Percentiles rank a stretch among this genome's conserved stretches.
Conservation (phyloP, 139 green algal species). For the Micractinium conductrix region DNA sequence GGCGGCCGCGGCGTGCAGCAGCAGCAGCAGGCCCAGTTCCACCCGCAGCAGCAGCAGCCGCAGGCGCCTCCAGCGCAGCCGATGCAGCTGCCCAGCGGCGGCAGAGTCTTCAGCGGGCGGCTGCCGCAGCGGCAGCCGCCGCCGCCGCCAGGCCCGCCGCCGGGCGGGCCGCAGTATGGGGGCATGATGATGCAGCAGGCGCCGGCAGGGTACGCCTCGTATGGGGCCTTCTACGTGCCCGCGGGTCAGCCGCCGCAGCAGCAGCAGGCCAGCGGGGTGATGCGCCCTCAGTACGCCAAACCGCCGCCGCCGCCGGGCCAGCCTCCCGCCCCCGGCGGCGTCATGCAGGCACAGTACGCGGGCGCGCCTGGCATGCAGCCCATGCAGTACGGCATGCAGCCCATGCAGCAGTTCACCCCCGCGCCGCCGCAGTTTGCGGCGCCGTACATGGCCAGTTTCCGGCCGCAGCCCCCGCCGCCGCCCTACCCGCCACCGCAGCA, state of each 20-base stretch:
- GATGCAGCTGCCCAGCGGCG: not conserved
- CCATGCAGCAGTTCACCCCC: too few relatives aligned
- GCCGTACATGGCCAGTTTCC: not conserved
- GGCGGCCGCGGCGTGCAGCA: not conserved
- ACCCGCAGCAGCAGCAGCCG: conserved; percentile 32
- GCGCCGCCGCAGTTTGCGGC: too few relatives aligned
- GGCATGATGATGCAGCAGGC: conserved; percentile 6
- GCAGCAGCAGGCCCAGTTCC: conserved; percentile 6
- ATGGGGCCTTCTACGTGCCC: not conserved
- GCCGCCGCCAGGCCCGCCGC: not conserved
- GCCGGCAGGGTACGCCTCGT: not conserved
- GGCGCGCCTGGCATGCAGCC: not conserved
- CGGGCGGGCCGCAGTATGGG: conserved; percentile 34
- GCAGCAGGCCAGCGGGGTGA: not conserved
- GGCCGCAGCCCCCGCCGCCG: not conserved
- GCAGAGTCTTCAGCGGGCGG: conserved; percentile 15
- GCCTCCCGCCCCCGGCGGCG: not conserved
- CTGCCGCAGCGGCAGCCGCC: not conserved
- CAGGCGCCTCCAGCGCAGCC: not conserved
- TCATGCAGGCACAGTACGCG: conserved; percentile 25
- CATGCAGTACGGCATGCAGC: not conserved
- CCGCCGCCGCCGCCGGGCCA: not conserved
- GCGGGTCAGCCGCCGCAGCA: not conserved
- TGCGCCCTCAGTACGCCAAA: conserved; percentile 15
- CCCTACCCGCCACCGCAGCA: not conserved